Conservation (phyloP, 1,139 yeast genomes). For the Saccharomyces hybrid region DNA sequence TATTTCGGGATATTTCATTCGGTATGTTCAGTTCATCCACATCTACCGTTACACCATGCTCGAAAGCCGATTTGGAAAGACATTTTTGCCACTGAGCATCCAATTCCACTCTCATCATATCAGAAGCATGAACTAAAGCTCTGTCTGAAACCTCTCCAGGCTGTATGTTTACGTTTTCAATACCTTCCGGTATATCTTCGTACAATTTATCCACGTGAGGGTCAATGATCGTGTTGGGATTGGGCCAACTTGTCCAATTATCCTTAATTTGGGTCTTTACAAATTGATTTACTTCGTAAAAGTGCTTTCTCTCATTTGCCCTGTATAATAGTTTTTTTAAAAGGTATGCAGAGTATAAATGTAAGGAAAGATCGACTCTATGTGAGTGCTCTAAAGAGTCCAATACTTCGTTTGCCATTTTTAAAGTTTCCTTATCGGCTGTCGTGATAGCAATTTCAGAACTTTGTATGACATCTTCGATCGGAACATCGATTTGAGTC, state of each 20-base stretch:
- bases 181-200: conserved; percentile 18
- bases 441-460: not conserved
- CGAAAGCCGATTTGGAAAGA: conserved; percentile 15
- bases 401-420: conserved; percentile 24
- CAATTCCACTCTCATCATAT: conserved; percentile 24
- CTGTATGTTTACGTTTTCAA: conserved; percentile 3
- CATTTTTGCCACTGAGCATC: conserved; percentile 26
- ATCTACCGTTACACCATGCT: conserved; percentile 17
- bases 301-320: conserved; percentile 25
- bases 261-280: conserved; percentile 25
- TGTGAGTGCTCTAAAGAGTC: conserved; percentile 26
- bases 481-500: not conserved
- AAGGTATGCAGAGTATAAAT: conserved; percentile 27
- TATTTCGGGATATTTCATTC: conserved; percentile 10
- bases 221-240: conserved; percentile 22
- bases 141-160: conserved; percentile 22
- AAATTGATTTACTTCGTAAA: conserved; percentile 22
- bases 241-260: conserved; percentile 32
- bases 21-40: conserved; percentile 23
- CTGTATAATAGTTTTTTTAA: conserved; percentile 21
- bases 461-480: not conserved
- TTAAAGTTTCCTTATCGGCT: conserved; percentile 11
- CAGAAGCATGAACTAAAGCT: conserved; percentile 21
- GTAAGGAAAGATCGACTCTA: conserved; percentile 26
- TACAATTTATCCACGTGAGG: conserved; percentile 23